Base-by-base conservation (phyloP, 2,329 filamentous ascomycete species). In the Penicillium sp. region DNA sequence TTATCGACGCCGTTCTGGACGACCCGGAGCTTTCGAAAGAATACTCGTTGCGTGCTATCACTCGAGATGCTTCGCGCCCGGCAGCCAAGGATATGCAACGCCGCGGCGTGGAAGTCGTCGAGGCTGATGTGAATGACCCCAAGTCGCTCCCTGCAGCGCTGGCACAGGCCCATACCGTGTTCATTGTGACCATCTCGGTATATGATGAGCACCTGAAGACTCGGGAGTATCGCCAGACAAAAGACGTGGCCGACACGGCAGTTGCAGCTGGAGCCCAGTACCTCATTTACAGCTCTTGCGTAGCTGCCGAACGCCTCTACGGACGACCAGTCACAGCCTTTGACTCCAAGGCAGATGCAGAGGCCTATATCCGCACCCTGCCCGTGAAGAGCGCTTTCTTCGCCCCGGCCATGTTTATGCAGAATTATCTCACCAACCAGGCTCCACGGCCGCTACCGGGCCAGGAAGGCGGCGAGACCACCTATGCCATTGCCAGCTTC, bases 261-360 rank as follows among this genome's bases (percentile, higher is more conserved):
- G 64, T 71, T 37, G 63, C 58, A 4, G 60, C 65, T 13, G 68
- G 67, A 3, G 70, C 66, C 1, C 52, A 68, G 33, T 70, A 73
- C 54, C 54, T 74, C 28, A 70, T 76, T 49, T 75, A 69, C 65
- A 72, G 67, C 15, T 71, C 70, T 63, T 41, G 60, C 65, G 15
- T 60, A 53, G 25, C 61, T 67, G 46, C 48, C 66, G 32, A 71
- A 66, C 18, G 50, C 59, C 24, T 41, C 2, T 32, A 37, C 13
- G 72, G 72, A 25, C 64, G 66, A 41, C 62, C 70, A 42, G 59
- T 73, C 32, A 52, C 58, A 4, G 76, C 80, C 54, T 84, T 83
- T 52, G 81, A 84, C 63, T 69, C 65, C 62, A 84, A 84, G 61
- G 80, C 79, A 18, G 66, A 75, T 10, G 73, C 80, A 0, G 80